Evolutionary conservation across 129 eudicot genomes (phyloP).

Genomic region (sunflower (Helianthus annuus)): HanXRQr2.0-SUNRISE NC_035440.2:15910739-15911238

Average conservation of each 20-base stretch:
- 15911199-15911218: neutral
- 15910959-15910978: neutral
- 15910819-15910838: constrained; percentile 21
- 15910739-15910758: constrained; percentile 7
- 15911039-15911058: neutral
- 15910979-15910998: neutral
- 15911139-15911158: neutral
- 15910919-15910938: neutral
- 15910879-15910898: constrained; percentile 23
- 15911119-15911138: neutral
- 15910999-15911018: neutral
- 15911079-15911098: neutral
- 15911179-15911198: constrained; percentile 4
- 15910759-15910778: constrained; percentile 34
- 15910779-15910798: constrained; percentile 1
- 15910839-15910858: constrained; percentile 15
- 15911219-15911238: neutral
- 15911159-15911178: neutral
- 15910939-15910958: neutral
- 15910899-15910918: neutral
- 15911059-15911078: neutral
- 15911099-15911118: constrained; percentile 1
- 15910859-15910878: neutral
- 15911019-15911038: neutral
- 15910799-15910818: constrained; percentile 20